Base-by-base conservation (phyloP, 768 basidiomycete species). In the Amanita phalloides region DNA sequence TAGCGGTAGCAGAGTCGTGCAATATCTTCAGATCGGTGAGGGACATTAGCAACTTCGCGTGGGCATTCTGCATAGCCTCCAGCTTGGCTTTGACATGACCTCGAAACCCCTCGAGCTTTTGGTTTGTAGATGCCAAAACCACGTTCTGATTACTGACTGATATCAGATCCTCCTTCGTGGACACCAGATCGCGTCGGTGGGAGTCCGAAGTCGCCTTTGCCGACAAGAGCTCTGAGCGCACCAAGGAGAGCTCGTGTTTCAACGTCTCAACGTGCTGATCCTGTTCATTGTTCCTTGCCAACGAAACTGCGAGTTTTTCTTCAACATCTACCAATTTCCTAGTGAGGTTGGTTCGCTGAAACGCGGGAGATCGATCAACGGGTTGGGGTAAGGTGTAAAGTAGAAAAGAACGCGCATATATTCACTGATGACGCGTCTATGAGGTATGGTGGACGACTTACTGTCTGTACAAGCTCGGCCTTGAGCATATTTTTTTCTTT, bases 31-130 rank as follows among this genome's bases (percentile, higher is more conserved):
- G 32, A 26, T 43, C 26, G 4, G 14, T 39, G 7, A 39, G 33
- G 56, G 62, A 62, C 25, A 9, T 43, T 21, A 41, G 4, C 46
- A 11, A 51, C 32, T 26, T 7, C 51, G 35, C 49, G 43, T 54
- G 48, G 38, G 39, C 20, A 23, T 52, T 52, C 30, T 52, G 33
- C 4, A 44, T 30, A 3, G 14, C 14, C 1, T 45, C 51, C 26
- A 52, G 23, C 25, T 52, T 52, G 23, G 51, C 26, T n/a, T 36
- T 44, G 51, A 52, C 25, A 33, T n/a, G 13, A 10, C 36, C 21
- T n/a, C 45, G 44, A 36, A 45, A 33, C 25, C 44, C 20, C 25
- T 52, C 43, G 11, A 52, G 35, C 28, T 45, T 44, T 26, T 45
- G 35, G 21, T 52, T 52, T 17, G 42, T 35, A 21, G 42, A 36